Evolutionary conservation across 805 yeast genomes (phyloP).

Genomic region (Myxozyma neotropica): DNA sequence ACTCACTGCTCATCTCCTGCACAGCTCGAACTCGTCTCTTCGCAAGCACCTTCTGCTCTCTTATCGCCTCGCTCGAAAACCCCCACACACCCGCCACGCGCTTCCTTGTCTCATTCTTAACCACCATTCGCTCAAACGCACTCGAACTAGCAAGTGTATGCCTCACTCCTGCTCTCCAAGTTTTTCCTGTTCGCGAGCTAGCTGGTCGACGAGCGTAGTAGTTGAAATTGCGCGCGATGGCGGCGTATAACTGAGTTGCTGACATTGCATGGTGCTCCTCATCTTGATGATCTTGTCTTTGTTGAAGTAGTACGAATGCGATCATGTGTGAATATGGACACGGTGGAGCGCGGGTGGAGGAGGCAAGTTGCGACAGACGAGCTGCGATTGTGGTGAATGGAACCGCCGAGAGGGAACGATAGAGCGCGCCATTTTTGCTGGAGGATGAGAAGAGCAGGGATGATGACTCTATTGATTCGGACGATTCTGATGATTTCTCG

Average conservation of each 20-base stretch:
- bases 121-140: not conserved
- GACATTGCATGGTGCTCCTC: not conserved
- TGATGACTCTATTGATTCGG: too few relatives aligned
- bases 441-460: not conserved
- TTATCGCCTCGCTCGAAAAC: not conserved
- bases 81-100: not conserved
- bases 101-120: not conserved
- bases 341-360: not conserved
- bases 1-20: too few relatives aligned
- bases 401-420: not conserved
- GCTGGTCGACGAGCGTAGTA: constrained; percentile 1
- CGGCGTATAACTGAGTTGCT: not conserved
- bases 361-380: not conserved
- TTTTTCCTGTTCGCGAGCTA: not conserved
- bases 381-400: not conserved
- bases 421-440: not conserved
- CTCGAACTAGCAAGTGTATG: constrained; percentile 6
- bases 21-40: not conserved
- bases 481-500: too few relatives aligned
- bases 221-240: not conserved
- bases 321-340: constrained; percentile 10
- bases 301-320: constrained; percentile 1
- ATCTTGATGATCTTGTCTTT: not conserved
- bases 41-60: not conserved
- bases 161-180: constrained; percentile 5